Evolutionary conservation across 192 early-diverging fungal genomes (phyloP).

Genomic region (Pilaira anomala): DNA sequence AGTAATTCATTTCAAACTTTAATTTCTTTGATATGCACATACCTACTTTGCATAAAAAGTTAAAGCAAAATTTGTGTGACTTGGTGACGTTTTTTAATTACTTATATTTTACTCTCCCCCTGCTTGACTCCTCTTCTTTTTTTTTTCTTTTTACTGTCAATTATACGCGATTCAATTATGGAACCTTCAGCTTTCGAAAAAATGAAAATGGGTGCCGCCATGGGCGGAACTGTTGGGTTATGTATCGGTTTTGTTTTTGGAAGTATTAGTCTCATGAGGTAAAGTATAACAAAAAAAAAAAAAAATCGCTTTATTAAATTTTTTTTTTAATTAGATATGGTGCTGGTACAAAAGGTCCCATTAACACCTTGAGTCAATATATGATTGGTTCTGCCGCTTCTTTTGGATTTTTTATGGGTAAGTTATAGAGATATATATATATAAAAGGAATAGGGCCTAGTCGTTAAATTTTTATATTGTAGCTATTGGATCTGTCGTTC

Average conservation of each 20-base stretch:
- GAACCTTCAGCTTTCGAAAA: conserved; percentile 55
- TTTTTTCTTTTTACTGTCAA: too few relatives aligned
- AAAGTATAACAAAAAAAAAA: background rate
- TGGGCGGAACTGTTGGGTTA: conserved; percentile 62
- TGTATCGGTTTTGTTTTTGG: conserved; percentile 63
- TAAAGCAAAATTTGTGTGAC: too few relatives aligned
- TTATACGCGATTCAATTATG: conserved; percentile 35
- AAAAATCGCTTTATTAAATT: background rate
- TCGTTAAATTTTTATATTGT: background rate
- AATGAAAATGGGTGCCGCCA: conserved; percentile 61
- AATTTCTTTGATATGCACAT: too few relatives aligned
- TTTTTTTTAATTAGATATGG: conserved; percentile 52
- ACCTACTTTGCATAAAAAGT: too few relatives aligned
- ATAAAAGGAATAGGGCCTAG: background rate
- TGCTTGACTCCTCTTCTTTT: too few relatives aligned
- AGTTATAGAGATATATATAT: conserved; percentile 6
- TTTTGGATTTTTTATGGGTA: conserved; percentile 82
- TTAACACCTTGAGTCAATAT: conserved; percentile 69
- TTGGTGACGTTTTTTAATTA: too few relatives aligned
- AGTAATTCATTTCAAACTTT: too few relatives aligned
- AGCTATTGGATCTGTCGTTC: conserved; percentile 53
- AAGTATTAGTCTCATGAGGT: conserved; percentile 49
- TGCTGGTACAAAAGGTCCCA: conserved; percentile 63
- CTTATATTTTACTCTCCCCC: too few relatives aligned
- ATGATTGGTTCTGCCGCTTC: conserved; percentile 75